Evolutionary conservation across 306 rosid genomes (phyloP).

Genomic region (Biancaea sappan): DNA sequence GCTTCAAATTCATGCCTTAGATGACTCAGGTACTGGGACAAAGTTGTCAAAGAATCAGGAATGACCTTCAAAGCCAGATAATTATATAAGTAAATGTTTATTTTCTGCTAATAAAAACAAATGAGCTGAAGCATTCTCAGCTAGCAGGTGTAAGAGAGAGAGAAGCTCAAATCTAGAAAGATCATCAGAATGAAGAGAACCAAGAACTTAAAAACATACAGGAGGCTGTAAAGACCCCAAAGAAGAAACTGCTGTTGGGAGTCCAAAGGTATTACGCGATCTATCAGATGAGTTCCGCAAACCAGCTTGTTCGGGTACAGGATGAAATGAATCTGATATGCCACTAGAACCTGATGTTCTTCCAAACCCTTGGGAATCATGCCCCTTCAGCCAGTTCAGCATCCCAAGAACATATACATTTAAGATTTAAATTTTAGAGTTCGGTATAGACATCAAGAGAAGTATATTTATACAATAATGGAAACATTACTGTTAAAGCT

Average conservation of each 20-base stretch:
- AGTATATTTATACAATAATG: conserved; percentile 1
- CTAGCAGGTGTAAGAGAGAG: background rate
- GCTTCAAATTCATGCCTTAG: conserved; percentile 69
- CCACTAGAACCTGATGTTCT: conserved; percentile 62
- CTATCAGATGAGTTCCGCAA: conserved; percentile 55
- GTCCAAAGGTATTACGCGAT: conserved; percentile 54
- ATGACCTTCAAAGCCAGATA: conserved; percentile 66
- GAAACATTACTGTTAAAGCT: background rate
- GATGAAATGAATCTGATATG: conserved; percentile 49
- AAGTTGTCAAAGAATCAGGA: conserved; percentile 92
- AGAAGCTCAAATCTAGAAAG: conserved; percentile 25
- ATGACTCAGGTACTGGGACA: conserved; percentile 71
- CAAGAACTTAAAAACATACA: conserved; percentile 59
- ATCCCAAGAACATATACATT: conserved; percentile 32
- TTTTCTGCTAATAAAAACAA: background rate
- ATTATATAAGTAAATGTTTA: conserved; percentile 18
- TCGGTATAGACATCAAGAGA: conserved; percentile 11
- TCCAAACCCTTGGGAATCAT: conserved; percentile 64
- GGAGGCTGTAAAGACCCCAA: conserved; percentile 73
- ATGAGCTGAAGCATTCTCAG: background rate
- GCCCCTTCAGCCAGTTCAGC: conserved; percentile 63
- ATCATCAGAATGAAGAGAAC: conserved; percentile 31
- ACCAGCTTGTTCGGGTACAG: conserved; percentile 67
- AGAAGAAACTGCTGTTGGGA: conserved; percentile 59
- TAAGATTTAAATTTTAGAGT: conserved; percentile 18